Percentiles rank a stretch among this genome's conserved stretches.
Conservation (phyloP, 2,329 filamentous ascomycete genomes). For the Penicillium glabrum region DNA sequence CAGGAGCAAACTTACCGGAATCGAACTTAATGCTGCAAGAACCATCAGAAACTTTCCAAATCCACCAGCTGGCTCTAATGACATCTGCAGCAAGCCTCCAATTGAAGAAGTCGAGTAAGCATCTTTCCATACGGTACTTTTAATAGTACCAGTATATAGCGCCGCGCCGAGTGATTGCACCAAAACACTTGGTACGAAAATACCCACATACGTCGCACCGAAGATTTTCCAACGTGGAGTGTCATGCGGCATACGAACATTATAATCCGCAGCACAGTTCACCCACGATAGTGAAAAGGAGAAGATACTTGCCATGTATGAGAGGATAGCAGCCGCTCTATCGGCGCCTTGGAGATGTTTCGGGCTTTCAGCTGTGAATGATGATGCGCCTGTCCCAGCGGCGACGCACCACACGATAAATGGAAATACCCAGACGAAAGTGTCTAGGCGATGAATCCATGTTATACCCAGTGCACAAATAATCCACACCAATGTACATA, state of each 20-base stretch:
- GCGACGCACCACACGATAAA: slow-evolving; percentile 41
- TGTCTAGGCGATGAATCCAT: slow-evolving; percentile 40
- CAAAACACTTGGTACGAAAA: slow-evolving; percentile 30
- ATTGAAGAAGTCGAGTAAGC: slow-evolving; percentile 28
- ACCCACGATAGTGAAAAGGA: slow-evolving; percentile 40
- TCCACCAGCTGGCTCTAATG: slow-evolving; percentile 31
- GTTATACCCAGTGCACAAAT: slow-evolving; percentile 39
- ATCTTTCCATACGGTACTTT: slow-evolving; percentile 25
- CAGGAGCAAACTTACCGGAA: slow-evolving; percentile 24
- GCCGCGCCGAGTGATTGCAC: slow-evolving; percentile 36
- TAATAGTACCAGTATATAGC: slow-evolving; percentile 31
- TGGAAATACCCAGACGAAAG: slow-evolving; percentile 38
- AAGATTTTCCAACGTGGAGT: slow-evolving; percentile 36
- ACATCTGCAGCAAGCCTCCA: slow-evolving; percentile 33
- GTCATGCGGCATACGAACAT: slow-evolving; percentile 38
- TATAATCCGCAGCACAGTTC: slow-evolving; percentile 40
- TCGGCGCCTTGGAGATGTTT: slow-evolving; percentile 25
- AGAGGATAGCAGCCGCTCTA: slow-evolving; percentile 35
- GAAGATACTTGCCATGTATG: slow-evolving; percentile 39
- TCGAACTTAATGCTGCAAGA: slow-evolving; percentile 33
- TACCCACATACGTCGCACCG: slow-evolving; percentile 19
- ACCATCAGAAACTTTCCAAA: slow-evolving; percentile 39
- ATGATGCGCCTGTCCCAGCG: slow-evolving; percentile 36
- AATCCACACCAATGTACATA: slow-evolving; percentile 38
- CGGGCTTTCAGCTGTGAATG: slow-evolving; percentile 28